A percentile compares a stretch with the other conserved stretches of the same genome.
These are phyloP conservation scores for Cenchrus purpureus DNA, from an alignment of 176 grass and related monocot genomes.

Conservation along the genomic window DNA sequence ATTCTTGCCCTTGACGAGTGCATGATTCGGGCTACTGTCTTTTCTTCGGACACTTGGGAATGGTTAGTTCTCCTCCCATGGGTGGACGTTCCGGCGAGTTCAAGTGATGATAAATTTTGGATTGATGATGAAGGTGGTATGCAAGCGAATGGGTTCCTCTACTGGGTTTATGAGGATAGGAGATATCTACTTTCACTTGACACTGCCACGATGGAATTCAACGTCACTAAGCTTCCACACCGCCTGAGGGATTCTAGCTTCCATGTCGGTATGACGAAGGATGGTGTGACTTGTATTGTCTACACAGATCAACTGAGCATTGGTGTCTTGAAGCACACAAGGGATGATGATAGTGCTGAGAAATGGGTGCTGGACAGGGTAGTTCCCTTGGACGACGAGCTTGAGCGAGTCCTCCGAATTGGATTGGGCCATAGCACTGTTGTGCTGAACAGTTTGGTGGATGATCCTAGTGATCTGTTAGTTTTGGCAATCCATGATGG, in stretches of 20 bases:
- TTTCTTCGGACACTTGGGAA: background rate
- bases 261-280: background rate
- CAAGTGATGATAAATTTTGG: background rate
- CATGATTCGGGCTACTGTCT: background rate
- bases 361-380: background rate
- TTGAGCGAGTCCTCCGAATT: background rate
- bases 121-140: background rate
- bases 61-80: background rate
- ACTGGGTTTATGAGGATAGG: background rate
- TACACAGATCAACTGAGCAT: background rate
- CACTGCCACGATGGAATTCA: conserved; percentile 26
- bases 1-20: background rate
- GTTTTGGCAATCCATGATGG: background rate
- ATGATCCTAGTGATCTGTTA: background rate
- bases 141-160: conserved; percentile 18
- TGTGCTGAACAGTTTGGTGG: background rate
- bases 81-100: background rate
- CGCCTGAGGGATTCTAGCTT: background rate
- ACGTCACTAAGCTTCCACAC: background rate
- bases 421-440: background rate
- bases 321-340: background rate
- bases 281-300: background rate
- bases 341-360: background rate
- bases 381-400: background rate
- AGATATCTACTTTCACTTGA: background rate